Conservation (phyloP, 208 protist genomes). For the Plasmodiophora brassicae region DNA sequence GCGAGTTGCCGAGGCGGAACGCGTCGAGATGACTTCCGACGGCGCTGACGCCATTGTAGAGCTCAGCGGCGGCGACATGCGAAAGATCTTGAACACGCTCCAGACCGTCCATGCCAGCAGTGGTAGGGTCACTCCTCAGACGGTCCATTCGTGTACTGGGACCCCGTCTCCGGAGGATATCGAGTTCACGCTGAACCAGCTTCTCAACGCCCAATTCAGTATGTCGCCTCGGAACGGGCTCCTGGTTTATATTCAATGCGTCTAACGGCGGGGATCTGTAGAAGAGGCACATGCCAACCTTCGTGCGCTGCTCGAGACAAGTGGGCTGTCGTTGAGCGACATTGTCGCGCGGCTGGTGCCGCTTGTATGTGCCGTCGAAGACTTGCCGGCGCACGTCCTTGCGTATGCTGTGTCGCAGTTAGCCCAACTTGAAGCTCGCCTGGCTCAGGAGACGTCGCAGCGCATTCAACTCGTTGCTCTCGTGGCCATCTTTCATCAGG, state of each 20-base stretch:
- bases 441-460: neutral
- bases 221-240: neutral
- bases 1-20: constrained; percentile 74
- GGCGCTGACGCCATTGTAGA: constrained; percentile 80
- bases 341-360: neutral
- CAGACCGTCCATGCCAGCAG: constrained; percentile 62
- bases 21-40: constrained; percentile 70
- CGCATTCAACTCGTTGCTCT: neutral
- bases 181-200: neutral
- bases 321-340: neutral
- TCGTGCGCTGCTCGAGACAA: neutral
- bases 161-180: constrained; percentile 54
- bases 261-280: neutral
- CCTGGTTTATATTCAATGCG: neutral
- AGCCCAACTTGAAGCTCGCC: neutral
- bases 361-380: constrained; percentile 3
- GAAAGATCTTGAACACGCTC: constrained; percentile 91
- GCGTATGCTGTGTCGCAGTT: neutral
- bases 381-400: neutral
- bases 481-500: neutral
- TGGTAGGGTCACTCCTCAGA: constrained; percentile 50
- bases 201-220: constrained; percentile 30
- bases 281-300: neutral
- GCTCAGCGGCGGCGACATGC: constrained; percentile 89
- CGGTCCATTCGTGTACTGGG: constrained; percentile 68